These are phyloP conservation scores for Neurospora africana DNA, from an alignment of 495 filamentous ascomycete species.

Conservation along the genomic window DNA sequence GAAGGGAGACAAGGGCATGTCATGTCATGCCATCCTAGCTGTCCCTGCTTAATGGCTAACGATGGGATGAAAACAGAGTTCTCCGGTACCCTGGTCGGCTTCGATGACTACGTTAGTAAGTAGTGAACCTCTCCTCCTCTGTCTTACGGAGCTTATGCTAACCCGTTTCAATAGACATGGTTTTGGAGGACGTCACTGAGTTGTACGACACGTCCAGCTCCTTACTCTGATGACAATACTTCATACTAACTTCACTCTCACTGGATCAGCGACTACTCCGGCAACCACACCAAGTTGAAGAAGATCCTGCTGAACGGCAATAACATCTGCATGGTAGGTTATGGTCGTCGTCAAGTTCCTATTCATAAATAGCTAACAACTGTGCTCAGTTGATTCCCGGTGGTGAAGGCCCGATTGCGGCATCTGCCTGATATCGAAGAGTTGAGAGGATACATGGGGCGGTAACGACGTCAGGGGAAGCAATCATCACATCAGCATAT, in stretches of 20 bases:
- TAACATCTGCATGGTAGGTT: slow-evolving; percentile 92
- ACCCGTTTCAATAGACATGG: slow-evolving; percentile 63
- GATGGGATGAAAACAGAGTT: slow-evolving; percentile 53
- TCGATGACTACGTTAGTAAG: slow-evolving; percentile 99
- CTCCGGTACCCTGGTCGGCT: slow-evolving; percentile 82
- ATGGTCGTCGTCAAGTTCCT: background rate
- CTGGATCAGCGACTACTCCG: slow-evolving; percentile 66
- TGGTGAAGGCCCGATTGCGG: slow-evolving; percentile 60
- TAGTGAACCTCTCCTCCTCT: slow-evolving; percentile 16
- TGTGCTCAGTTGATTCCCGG: slow-evolving; percentile 67
- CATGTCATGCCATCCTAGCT: slow-evolving; percentile 16
- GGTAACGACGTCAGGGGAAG: background rate
- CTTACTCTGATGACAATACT: background rate
- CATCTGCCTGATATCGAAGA: slow-evolving; percentile 1
- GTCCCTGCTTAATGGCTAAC: slow-evolving; percentile 8
- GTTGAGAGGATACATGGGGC: background rate
- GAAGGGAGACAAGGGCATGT: slow-evolving; percentile 93
- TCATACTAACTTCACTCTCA: slow-evolving; percentile 3
- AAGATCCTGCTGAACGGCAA: slow-evolving; percentile 98
- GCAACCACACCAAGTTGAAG: slow-evolving; percentile 71
- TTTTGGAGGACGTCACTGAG: slow-evolving; percentile 92
- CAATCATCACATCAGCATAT: background rate
- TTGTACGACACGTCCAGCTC: slow-evolving; percentile 52
- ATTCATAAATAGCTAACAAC: background rate
- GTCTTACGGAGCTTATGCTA: background rate